Base-by-base conservation (phyloP, 2,329 filamentous ascomycete genomes). In the Aspergillus sp. region DNA sequence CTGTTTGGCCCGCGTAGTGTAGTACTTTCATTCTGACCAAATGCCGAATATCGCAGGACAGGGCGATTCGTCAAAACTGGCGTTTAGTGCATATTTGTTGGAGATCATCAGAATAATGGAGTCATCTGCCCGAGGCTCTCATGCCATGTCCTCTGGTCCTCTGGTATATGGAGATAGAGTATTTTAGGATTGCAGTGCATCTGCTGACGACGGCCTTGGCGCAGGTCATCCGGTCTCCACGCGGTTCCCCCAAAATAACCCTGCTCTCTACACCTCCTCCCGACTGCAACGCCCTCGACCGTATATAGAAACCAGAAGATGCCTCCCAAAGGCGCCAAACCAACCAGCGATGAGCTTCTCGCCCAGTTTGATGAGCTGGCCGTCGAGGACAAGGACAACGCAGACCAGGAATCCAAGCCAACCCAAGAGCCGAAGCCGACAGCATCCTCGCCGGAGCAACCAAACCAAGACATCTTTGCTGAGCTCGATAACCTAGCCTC, bases 401-500 rank as follows among this genome's bases (percentile, higher is more conserved):
- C n/a, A 36, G 41, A 8, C 40, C 48, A 11, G 30, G 46, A 5
- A 26, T 41, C 19, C 42, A 35, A 12, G 36, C n/a, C n/a, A n/a
- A n/a, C n/a, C n/a, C n/a, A n/a, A n/a, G n/a, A n/a, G n/a, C 40
- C 11, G 24, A 41, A 39, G 15, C 32, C 29, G 29, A 36, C 40
- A 30, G 48, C 40, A 34, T 43, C 44, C 32, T 27, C 41, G 24
- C 32, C 42, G 11, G 43, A 40, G n/a, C 52, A 58, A 38, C 49
- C 52, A 11, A 72, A 80, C 49, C 73, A 84, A 47, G 86, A 94
- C 55, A 77, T 89, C 36, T 73, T 96, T 24, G 86, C 86, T 41
- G 88, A 95, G 49, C 75, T 96, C 40, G 85, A 93, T 57, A 79
- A 80, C 47, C 75, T 93, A 26, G 84, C 77, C 49, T 71, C 75